Evolutionary conservation across 108 stramenopile genomes (phyloP).

Genomic region (Cyclotella baltica): DNA sequence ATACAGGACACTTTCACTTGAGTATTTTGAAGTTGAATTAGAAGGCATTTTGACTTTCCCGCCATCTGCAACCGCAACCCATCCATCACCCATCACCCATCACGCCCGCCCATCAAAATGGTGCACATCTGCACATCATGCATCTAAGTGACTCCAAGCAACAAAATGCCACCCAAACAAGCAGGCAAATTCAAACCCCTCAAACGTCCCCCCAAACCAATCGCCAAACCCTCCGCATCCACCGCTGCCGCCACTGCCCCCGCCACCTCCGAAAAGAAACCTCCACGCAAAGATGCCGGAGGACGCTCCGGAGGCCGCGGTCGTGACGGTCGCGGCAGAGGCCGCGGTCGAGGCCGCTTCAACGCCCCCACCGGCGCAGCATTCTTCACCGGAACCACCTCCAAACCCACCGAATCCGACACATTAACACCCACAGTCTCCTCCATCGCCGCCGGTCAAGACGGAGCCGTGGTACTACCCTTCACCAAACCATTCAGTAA

Average conservation of each 20-base stretch:
- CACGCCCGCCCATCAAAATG: no score
- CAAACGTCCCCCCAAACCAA: conserved; percentile 66
- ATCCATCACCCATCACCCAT: no score
- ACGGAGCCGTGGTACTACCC: conserved; percentile 22
- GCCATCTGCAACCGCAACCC: no score
- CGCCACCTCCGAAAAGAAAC: conserved; percentile 3
- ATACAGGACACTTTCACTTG: no score
- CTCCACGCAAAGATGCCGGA: conserved; percentile 5
- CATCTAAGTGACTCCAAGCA: not conserved
- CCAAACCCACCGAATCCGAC: conserved; percentile 23
- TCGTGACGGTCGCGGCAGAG: conserved; percentile 25
- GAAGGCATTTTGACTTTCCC: no score
- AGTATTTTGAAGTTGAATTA: no score
- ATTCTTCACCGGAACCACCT: conserved; percentile 73
- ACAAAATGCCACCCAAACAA: conserved; percentile 59
- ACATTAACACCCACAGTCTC: conserved; percentile 7
- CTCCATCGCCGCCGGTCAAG: conserved; percentile 21
- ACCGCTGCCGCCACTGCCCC: conserved; percentile 21
- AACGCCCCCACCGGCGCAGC: conserved; percentile 73
- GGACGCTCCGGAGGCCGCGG: conserved; percentile 16
- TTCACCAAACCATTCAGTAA: conserved; percentile 5
- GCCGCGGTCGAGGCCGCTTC: conserved; percentile 53
- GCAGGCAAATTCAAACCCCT: conserved; percentile 86
- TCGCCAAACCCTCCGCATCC: conserved; percentile 32
- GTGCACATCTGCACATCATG: no score